Evolutionary conservation across 2,329 filamentous ascomycete genomes (phyloP).

Genomic region (Aureobasidium sp.): DNA sequence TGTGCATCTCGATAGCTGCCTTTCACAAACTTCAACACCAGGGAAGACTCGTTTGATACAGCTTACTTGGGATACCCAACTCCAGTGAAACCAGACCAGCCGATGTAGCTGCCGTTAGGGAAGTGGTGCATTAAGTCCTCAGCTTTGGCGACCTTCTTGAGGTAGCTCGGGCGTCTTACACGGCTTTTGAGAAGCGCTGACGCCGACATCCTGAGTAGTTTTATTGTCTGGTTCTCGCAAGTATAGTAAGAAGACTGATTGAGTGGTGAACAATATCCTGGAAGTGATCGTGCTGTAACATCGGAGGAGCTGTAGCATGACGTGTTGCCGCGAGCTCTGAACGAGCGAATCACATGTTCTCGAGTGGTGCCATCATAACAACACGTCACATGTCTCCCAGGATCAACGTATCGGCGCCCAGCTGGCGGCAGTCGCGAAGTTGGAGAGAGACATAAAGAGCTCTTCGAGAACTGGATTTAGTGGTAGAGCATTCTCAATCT

Average conservation of each 20-base stretch:
- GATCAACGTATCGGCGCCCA: not conserved
- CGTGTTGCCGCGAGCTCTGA: not conserved
- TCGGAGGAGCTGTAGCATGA: not conserved
- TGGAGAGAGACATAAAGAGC: not conserved
- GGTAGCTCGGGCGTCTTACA: conserved; percentile 66
- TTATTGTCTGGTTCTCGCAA: no score
- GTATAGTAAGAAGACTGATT: not conserved
- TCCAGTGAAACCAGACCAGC: conserved; percentile 87
- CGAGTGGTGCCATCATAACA: not conserved
- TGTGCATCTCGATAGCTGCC: not conserved
- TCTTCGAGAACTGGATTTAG: not conserved
- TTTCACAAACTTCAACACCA: not conserved
- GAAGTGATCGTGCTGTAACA: not conserved
- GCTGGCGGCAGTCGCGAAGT: not conserved
- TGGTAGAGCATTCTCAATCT: not conserved
- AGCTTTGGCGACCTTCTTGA: conserved; percentile 71
- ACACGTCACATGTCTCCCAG: not conserved
- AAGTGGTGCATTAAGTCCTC: conserved; percentile 76
- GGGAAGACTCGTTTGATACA: no score
- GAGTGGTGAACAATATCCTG: not conserved
- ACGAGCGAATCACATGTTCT: not conserved
- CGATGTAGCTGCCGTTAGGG: conserved; percentile 77
- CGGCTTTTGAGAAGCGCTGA: conserved; percentile 71
- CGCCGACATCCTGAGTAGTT: conserved; percentile 32
- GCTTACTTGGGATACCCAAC: conserved; percentile 80